Evolutionary conservation across 495 filamentous ascomycete species (phyloP).

Genomic region (Chaetomium cochliodes): DNA sequence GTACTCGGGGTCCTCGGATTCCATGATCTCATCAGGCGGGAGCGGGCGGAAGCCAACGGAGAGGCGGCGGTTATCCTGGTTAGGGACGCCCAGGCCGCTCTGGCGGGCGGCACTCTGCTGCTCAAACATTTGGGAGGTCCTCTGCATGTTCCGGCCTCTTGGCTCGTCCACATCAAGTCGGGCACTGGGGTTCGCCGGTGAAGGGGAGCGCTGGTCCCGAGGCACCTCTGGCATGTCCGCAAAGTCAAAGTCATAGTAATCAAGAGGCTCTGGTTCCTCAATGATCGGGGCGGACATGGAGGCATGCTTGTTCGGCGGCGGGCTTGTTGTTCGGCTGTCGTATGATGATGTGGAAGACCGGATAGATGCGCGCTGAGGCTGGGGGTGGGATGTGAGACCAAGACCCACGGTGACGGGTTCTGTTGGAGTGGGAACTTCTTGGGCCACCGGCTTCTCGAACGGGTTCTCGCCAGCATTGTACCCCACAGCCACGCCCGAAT

Average conservation of each 20-base stretch:
- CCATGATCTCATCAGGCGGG: slow-evolving; percentile 67
- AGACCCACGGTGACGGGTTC: slow-evolving; percentile 25
- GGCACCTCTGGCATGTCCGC: slow-evolving; percentile 21
- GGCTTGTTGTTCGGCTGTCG: slow-evolving; percentile 17
- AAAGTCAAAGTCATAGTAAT: slow-evolving; percentile 34
- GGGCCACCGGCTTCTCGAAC: slow-evolving; percentile 25
- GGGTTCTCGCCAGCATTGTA: slow-evolving; percentile 23
- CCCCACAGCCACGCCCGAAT: slow-evolving; percentile 31
- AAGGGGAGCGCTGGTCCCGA: slow-evolving; percentile 16
- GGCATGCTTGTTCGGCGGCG: slow-evolving; percentile 14
- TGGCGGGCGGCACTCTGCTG: slow-evolving; percentile 35
- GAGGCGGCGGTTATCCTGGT: slow-evolving; percentile 66
- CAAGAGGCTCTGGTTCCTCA: slow-evolving; percentile 34
- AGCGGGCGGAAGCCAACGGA: slow-evolving; percentile 92
- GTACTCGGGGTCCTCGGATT: slow-evolving; percentile 85
- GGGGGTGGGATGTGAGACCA: slow-evolving; percentile 22
- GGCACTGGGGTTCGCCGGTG: slow-evolving; percentile 9
- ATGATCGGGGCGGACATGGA: slow-evolving; percentile 22
- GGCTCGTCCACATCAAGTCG: slow-evolving; percentile 30
- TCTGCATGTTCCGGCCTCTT: slow-evolving; percentile 38
- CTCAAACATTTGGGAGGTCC: slow-evolving; percentile 39
- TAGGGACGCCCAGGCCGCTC: slow-evolving; percentile 54
- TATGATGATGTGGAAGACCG: slow-evolving; percentile 24
- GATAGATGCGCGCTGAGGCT: slow-evolving; percentile 28
- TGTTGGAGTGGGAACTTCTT: slow-evolving; percentile 22